Conservation (phyloP, 805 yeast genomes). For the Starmerella bombi region DNA sequence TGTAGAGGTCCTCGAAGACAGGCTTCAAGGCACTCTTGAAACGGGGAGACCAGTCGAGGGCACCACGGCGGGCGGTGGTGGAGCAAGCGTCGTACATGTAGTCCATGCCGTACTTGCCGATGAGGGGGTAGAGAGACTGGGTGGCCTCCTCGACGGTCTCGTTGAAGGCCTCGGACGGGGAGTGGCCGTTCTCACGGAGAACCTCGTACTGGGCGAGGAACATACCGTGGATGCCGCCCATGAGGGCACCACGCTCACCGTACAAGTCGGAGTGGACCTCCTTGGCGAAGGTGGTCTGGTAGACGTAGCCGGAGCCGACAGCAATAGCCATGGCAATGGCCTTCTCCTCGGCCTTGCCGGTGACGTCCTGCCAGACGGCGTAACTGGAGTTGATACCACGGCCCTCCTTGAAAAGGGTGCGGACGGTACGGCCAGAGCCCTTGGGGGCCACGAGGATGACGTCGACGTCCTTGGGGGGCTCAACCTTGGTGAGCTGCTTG, state of each 20-base stretch:
- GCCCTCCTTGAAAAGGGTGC: slow-evolving; percentile 98
- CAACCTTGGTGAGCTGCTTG: slow-evolving; percentile 94
- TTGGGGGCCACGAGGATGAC: slow-evolving; percentile 99
- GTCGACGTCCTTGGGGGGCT: slow-evolving; percentile 86
- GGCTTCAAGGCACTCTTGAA: slow-evolving; percentile 98
- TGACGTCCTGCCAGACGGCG: slow-evolving; percentile 98
- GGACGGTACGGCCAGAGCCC: slow-evolving; percentile 99
- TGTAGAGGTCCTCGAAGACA: slow-evolving; percentile 91
- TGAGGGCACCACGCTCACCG: slow-evolving; percentile 99
- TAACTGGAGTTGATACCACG: slow-evolving; percentile 99
- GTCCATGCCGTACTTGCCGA: slow-evolving; percentile 99
- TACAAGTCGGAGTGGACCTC: slow-evolving; percentile 98
- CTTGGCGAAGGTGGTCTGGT: slow-evolving; percentile 98
- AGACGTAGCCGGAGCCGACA: slow-evolving; percentile 98
- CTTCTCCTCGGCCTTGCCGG: slow-evolving; percentile 98
- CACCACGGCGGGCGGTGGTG: slow-evolving; percentile 99
- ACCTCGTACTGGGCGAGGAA: slow-evolving; percentile 99
- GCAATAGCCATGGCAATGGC: slow-evolving; percentile 98
- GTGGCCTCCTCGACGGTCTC: slow-evolving; percentile 99
- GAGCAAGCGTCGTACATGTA: slow-evolving; percentile 99
- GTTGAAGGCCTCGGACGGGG: slow-evolving; percentile 99
- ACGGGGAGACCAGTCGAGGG: slow-evolving; percentile 98
- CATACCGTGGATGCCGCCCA: slow-evolving; percentile 99
- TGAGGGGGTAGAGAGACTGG: slow-evolving; percentile 96
- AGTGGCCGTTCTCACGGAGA: slow-evolving; percentile 97